Evolutionary conservation across 2,329 filamentous ascomycete genomes (phyloP), one percentile per base, ranked within the genome.

Genomic region (Dactylonectria macrodidyma): DNA sequence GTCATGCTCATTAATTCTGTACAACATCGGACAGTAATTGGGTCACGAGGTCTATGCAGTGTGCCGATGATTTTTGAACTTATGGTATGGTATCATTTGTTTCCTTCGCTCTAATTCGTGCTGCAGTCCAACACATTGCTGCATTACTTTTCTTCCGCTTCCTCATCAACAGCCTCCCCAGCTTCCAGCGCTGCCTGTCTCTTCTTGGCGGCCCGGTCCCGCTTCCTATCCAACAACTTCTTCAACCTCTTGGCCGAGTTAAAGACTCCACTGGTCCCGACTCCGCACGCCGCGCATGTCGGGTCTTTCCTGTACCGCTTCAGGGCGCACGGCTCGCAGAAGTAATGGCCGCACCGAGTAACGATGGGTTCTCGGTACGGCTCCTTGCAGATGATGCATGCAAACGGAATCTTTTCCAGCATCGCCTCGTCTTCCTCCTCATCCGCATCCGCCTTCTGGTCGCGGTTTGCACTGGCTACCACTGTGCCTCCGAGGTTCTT

Each of bases 271-370:
- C 92, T 91, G 0, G 95, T 98, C 5, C 94, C 93, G 1, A 91
- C 86, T 1, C 94, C 93, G 79, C 96, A 98, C 4, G 92, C 93
- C 2, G 93, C 94, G 80, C 96, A 98, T 3, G 89, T 90, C 4
- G 95, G 95, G 75, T 95, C 94, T 78, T 94, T 96, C 70, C 93
- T 88, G 79, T 98, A 98, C 71, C 95, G 84, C 78, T 93, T 90
- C 74, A 98, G 84, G 30, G 96, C 96, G 80, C 96, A 99, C 1
- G 88, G 86, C 80, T 98, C 93, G 79, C 96, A 99, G 78, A 98
- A 98, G 80, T 98, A 98, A 80, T 99, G 96, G 0, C 94, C 93
- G 73, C 96, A 99, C 72, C 94, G 92, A 12, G 96, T 98, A 26
- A 95, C 84, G 12, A 98, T 89, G 0, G 96, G 95, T 65, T 89